These are phyloP conservation scores for Salix arbutifolia DNA, from an alignment of 345 rosid species.

Conservation along the genomic window DNA sequence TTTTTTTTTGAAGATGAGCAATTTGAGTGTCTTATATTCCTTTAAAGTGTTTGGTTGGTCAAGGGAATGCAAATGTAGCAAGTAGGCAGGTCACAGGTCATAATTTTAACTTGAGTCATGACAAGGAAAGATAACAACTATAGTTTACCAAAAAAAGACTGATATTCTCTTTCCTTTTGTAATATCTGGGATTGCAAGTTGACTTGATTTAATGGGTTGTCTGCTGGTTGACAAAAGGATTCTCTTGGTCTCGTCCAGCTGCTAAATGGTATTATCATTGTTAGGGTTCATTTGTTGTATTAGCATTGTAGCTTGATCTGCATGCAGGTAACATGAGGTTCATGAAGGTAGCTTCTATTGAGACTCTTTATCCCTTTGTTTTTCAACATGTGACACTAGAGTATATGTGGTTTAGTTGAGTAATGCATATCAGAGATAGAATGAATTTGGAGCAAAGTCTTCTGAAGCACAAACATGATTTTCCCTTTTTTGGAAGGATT, in stretches of 20 bases:
- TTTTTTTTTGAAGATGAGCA: neutral
- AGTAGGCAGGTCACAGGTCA: neutral
- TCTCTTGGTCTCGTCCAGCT: neutral
- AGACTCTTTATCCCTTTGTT: neutral
- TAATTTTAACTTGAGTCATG: neutral
- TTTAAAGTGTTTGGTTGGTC: neutral
- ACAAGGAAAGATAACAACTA: neutral
- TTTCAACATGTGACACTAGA: neutral
- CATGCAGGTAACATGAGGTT: neutral
- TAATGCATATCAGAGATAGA: neutral
- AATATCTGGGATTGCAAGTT: neutral
- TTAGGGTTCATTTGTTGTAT: neutral
- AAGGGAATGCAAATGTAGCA: neutral
- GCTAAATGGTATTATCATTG: neutral
- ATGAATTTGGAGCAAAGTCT: neutral
- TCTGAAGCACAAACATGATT: neutral
- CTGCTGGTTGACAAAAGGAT: neutral
- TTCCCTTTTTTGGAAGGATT: neutral
- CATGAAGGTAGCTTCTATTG: neutral
- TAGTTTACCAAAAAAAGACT: neutral
- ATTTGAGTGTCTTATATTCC: constrained; percentile 6
- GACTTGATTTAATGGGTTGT: neutral
- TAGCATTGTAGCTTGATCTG: neutral
- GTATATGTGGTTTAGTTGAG: neutral
- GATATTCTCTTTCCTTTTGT: neutral